A percentile compares a stretch with the other conserved stretches of the same genome.
Evolutionary conservation across 108 stramenopile genomes (phyloP).

Genomic region (Cyclotella atomus): DNA sequence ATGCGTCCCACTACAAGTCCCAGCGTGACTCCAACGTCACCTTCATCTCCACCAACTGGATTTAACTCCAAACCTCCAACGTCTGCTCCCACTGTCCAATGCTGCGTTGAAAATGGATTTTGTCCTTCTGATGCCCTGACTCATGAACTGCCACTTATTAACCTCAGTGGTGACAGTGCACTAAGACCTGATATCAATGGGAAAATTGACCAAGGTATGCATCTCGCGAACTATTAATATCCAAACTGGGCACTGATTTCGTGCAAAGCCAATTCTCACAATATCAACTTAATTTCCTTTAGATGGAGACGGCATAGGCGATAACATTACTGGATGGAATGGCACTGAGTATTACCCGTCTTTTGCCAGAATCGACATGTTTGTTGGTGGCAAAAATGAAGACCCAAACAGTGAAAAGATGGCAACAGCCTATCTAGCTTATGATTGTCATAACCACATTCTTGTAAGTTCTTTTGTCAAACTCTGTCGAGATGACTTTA

Average conservation of each 20-base stretch:
- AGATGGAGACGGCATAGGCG: background rate
- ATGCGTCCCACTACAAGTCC: background rate
- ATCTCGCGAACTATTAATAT: no score
- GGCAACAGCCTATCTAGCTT: conserved; percentile 3
- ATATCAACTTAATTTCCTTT: no score
- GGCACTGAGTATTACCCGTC: background rate
- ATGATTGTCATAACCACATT: conserved; percentile 4
- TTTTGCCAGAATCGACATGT: conserved; percentile 2
- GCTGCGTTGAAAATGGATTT: background rate
- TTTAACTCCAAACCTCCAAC: background rate
- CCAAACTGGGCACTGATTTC: no score
- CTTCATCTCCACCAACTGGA: background rate
- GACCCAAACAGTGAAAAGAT: background rate
- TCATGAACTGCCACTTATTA: background rate
- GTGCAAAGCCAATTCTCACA: no score
- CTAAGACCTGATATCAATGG: background rate
- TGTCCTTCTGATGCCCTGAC: background rate
- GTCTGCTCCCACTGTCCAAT: background rate
- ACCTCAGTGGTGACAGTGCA: background rate
- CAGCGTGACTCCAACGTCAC: background rate
- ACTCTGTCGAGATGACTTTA: no score
- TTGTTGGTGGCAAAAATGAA: conserved; percentile 7
- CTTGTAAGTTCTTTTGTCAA: no score
- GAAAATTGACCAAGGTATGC: background rate
- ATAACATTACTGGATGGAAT: background rate